phyloP scores from a whole-genome alignment of 192 early-diverging fungal species.

The Lobosporangium transversale region DNA sequence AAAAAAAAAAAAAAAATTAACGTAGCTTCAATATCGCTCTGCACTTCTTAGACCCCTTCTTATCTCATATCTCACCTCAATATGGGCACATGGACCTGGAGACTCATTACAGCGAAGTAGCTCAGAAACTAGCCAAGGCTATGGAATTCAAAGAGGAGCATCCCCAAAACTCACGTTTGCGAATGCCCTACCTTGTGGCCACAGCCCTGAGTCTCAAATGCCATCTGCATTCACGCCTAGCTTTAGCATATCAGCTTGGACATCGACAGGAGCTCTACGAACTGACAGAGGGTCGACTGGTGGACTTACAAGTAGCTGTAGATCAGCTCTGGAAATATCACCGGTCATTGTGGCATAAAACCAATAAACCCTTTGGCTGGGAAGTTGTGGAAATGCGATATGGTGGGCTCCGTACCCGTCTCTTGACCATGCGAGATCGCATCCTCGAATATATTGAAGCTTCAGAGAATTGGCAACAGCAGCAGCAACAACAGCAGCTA shows the following conservation, averaged over 20 bases:
- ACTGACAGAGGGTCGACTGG: constrained; percentile 64
- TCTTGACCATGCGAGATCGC: constrained; percentile 75
- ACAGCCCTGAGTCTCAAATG: constrained; percentile 76
- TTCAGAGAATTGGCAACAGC: constrained; percentile 8
- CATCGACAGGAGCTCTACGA: constrained; percentile 64
- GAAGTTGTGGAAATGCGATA: constrained; percentile 87
- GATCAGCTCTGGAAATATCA: constrained; percentile 85
- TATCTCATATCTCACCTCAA: constrained; percentile 82
- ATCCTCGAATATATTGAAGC: constrained; percentile 67
- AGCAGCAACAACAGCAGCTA: constrained; percentile 9
- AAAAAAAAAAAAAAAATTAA: too few species aligned
- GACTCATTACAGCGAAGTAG: constrained; percentile 68
- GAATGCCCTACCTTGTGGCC: constrained; percentile 75
- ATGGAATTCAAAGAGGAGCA: constrained; percentile 59
- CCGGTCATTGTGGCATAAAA: constrained; percentile 78
- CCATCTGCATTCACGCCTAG: constrained; percentile 71
- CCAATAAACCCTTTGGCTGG: constrained; percentile 89
- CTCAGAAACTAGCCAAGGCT: constrained; percentile 60
- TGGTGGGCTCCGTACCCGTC: constrained; percentile 73
- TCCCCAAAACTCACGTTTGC: constrained; percentile 76
- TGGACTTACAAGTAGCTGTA: constrained; percentile 67
- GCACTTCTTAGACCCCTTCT: constrained; percentile 72
- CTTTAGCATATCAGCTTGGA: constrained; percentile 65
- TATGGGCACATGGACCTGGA: constrained; percentile 75
- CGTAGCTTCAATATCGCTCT: too few species aligned